Percentiles rank a stretch among this genome's conserved stretches.
Conservation (phyloP, 192 early-diverging fungal genomes). For the Umbelopsis ramanniana region DNA sequence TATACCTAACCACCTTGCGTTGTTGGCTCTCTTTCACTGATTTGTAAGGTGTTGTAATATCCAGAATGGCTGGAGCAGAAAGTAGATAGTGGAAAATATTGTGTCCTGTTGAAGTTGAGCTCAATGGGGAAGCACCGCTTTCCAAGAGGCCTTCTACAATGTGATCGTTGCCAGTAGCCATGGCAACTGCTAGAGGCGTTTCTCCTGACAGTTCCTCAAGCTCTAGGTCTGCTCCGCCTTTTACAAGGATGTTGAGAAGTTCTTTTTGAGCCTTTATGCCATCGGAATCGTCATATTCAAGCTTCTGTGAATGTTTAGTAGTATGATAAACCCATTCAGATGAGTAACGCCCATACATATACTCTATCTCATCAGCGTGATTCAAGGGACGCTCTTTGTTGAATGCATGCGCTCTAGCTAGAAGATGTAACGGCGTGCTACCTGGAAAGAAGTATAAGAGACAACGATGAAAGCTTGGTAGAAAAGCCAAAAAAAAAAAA, state of each 20-base stretch:
- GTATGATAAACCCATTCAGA: not conserved
- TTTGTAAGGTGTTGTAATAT: not conserved
- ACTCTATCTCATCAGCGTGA: not conserved
- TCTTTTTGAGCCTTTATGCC: slow-evolving; percentile 20
- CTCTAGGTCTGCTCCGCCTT: slow-evolving; percentile 28
- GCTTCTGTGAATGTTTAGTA: not conserved
- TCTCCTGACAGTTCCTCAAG: slow-evolving; percentile 21
- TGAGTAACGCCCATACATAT: not conserved
- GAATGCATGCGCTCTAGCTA: not conserved
- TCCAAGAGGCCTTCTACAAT: slow-evolving; percentile 31
- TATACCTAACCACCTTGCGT: not conserved
- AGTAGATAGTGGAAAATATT: slow-evolving; percentile 42
- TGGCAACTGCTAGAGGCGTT: slow-evolving; percentile 37
- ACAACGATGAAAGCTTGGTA: too few relatives aligned
- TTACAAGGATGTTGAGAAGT: slow-evolving; percentile 19
- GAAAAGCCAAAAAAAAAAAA: too few relatives aligned
- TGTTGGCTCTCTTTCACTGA: slow-evolving; percentile 1
- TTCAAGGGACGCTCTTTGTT: not conserved
- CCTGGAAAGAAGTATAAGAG: not conserved
- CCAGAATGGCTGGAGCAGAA: not conserved
- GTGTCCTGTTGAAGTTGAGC: slow-evolving; percentile 21
- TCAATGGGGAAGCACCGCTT: slow-evolving; percentile 27
- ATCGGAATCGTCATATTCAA: slow-evolving; percentile 18
- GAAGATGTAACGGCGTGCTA: not conserved
- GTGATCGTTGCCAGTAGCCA: slow-evolving; percentile 20